Evolutionary conservation across 352 stramenopile species (phyloP).

Genomic region (Pythium utonaiense): DNA sequence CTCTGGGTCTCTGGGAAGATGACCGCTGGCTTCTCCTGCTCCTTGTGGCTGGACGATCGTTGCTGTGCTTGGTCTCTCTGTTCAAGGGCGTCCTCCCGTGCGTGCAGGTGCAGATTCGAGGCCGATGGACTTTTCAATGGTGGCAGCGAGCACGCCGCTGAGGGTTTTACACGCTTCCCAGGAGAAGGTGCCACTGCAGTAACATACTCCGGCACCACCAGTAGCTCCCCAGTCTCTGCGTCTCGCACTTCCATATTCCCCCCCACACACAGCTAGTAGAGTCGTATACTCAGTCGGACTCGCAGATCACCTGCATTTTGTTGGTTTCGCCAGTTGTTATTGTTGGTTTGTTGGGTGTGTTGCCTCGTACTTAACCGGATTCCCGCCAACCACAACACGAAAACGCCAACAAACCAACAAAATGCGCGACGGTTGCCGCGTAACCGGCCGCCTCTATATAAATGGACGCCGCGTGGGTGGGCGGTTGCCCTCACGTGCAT

Average conservation of each 20-base stretch:
- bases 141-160: background rate
- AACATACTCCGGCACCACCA: constrained; percentile 27
- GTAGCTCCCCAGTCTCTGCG: constrained; percentile 56
- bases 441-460: constrained; percentile 6
- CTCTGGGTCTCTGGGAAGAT: constrained; percentile 59
- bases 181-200: background rate
- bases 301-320: too few species aligned
- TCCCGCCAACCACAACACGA: constrained; percentile 8
- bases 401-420: constrained; percentile 3
- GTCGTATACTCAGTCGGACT: too few species aligned
- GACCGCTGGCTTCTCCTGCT: background rate
- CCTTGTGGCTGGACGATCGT: background rate
- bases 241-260: constrained; percentile 39
- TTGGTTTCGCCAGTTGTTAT: background rate
- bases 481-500: background rate
- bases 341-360: background rate
- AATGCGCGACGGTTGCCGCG: constrained; percentile 16
- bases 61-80: background rate
- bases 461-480: constrained; percentile 4
- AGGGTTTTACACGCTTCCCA: constrained; percentile 12
- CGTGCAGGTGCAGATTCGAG: background rate
- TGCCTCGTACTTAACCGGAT: constrained; percentile 20
- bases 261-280: background rate
- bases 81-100: background rate
- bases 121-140: constrained; percentile 2